Conservation (phyloP, 108 stramenopile genomes). For the Cyclostephanos tholiformis region DNA sequence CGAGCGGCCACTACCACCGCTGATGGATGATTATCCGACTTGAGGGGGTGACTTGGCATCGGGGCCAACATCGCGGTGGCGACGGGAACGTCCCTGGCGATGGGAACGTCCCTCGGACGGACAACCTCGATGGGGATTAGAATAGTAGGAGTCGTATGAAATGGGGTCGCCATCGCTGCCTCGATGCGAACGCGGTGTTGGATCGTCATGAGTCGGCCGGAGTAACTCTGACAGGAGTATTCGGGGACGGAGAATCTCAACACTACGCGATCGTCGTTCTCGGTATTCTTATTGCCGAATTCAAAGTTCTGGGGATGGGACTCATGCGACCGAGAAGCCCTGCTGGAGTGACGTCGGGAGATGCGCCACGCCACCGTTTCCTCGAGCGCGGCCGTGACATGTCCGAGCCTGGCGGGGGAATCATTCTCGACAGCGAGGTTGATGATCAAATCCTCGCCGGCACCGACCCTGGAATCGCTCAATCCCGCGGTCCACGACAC, state of each 20-base stretch:
- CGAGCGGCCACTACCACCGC: no score
- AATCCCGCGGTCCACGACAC: conserved; percentile 11
- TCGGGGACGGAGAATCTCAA: conserved; percentile 11
- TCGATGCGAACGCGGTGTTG: conserved; percentile 15
- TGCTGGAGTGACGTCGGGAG: not conserved
- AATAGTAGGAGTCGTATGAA: conserved; percentile 6
- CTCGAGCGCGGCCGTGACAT: conserved; percentile 16
- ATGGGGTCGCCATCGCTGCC: conserved; percentile 10
- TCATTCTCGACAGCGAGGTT: conserved; percentile 10
- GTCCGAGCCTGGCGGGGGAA: conserved; percentile 1
- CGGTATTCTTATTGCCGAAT: not conserved
- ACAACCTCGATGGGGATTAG: conserved; percentile 11
- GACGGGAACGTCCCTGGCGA: not conserved
- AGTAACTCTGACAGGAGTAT: conserved; percentile 2
- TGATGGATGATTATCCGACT: no score
- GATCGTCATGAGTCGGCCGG: conserved; percentile 5
- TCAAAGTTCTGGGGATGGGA: not conserved
- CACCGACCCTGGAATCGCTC: conserved; percentile 9
- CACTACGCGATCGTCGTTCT: not conserved
- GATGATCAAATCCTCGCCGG: conserved; percentile 15
- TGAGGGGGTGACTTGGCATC: no score
- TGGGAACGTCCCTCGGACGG: conserved; percentile 4
- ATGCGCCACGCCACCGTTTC: conserved; percentile 8
- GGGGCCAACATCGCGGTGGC: not conserved
- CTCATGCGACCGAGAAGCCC: not conserved